These are phyloP conservation scores for Puccinia novopanici DNA, from an alignment of 1,284 basidiomycete genomes.

Conservation along the genomic window DNA sequence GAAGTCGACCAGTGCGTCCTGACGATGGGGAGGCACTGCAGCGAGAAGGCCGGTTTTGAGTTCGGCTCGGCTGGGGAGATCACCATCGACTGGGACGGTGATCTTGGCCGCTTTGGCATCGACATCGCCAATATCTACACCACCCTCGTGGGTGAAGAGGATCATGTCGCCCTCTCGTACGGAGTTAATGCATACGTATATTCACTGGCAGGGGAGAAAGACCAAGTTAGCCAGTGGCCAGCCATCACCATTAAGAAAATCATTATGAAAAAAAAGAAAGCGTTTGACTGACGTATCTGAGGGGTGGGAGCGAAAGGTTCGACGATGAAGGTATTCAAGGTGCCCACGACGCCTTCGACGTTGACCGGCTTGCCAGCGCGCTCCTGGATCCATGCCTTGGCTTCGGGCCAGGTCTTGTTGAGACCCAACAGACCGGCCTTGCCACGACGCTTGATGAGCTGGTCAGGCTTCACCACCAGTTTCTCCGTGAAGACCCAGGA, in stretches of 20 bases:
- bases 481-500: constrained; percentile 69
- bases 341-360: constrained; percentile 91
- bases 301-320: constrained; percentile 95
- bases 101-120: constrained; percentile 95
- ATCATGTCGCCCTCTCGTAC: constrained; percentile 92
- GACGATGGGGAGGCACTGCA: constrained; percentile 70
- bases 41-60: constrained; percentile 75
- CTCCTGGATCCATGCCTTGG: constrained; percentile 74
- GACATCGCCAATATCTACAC: constrained; percentile 98
- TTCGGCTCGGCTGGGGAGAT: constrained; percentile 75
- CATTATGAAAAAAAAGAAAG: background rate
- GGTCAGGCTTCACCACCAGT: constrained; percentile 67
- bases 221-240: background rate
- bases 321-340: constrained; percentile 94
- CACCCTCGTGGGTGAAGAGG: constrained; percentile 98
- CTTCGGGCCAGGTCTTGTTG: constrained; percentile 84
- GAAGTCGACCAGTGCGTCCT: constrained; percentile 88
- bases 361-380: constrained; percentile 91
- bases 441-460: constrained; percentile 98
- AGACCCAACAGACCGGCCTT: constrained; percentile 93
- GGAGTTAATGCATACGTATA: constrained; percentile 99
- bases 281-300: constrained; percentile 66
- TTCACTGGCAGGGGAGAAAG: constrained; percentile 62
- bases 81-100: constrained; percentile 61
- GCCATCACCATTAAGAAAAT: background rate